Conservation (phyloP, 495 filamentous ascomycete genomes). For the Parachaetomium inaequale region DNA sequence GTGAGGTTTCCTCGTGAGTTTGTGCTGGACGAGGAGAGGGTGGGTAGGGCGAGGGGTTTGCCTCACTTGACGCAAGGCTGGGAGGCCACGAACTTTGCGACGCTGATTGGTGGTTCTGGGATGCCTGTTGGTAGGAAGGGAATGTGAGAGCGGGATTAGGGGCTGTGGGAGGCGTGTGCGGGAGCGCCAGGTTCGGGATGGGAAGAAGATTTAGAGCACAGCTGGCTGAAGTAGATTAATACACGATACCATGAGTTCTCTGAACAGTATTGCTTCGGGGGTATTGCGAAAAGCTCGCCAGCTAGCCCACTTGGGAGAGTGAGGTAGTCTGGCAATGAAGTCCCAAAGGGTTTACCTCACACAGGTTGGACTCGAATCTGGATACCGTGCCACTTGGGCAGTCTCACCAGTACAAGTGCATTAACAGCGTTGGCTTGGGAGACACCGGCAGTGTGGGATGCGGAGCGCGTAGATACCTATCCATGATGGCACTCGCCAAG, state of each 20-base stretch:
- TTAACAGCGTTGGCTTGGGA: no score
- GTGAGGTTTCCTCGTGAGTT: constrained; percentile 44
- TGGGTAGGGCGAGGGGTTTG: constrained; percentile 26
- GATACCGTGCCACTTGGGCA: no score
- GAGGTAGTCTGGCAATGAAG: no score
- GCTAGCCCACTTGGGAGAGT: no score
- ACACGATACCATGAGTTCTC: no score
- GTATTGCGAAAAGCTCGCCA: no score
- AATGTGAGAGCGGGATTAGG: not conserved
- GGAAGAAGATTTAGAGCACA: not conserved
- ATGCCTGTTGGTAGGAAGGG: not conserved
- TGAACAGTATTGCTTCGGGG: no score
- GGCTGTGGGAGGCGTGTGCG: not conserved
- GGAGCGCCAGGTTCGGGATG: not conserved
- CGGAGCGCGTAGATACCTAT: no score
- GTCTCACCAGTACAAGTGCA: no score
- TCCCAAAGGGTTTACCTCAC: not conserved
- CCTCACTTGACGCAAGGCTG: constrained; percentile 21
- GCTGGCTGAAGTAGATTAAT: not conserved
- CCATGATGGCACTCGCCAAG: no score
- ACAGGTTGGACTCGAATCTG: no score
- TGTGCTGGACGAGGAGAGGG: constrained; percentile 42
- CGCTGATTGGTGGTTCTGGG: constrained; percentile 5
- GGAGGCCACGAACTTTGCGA: constrained; percentile 16
- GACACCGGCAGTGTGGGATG: no score